Evolutionary conservation across 192 early-diverging fungal genomes (phyloP).

Genomic region (Rhizophagus sp.): DNA sequence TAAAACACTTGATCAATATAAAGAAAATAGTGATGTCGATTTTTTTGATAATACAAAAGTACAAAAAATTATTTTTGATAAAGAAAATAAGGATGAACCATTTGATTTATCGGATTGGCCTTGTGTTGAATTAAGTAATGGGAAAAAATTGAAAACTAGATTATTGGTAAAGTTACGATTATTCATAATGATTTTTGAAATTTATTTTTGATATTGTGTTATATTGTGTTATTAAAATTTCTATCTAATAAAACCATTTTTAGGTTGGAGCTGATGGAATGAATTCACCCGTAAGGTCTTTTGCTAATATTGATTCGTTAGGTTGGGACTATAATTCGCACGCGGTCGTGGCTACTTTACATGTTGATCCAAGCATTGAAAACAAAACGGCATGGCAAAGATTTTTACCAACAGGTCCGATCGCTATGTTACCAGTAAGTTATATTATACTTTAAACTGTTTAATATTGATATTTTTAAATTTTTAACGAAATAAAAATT

Average conservation of each 20-base stretch:
- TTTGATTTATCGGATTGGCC: conserved; percentile 70
- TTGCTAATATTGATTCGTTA: conserved; percentile 77
- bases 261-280: conserved; percentile 88
- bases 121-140: conserved; percentile 64
- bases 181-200: background rate
- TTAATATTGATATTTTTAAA: too few species aligned
- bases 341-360: conserved; percentile 86
- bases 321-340: conserved; percentile 88
- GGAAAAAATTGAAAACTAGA: conserved; percentile 62
- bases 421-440: conserved; percentile 89
- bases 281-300: conserved; percentile 81
- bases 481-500: too few species aligned
- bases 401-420: conserved; percentile 91
- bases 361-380: conserved; percentile 47
- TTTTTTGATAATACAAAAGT: conserved; percentile 75
- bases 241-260: background rate
- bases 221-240: background rate
- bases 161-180: conserved; percentile 61
- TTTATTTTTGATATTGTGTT: background rate
- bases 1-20: conserved; percentile 41
- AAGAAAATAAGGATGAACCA: conserved; percentile 6
- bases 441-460: background rate
- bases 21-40: conserved; percentile 49
- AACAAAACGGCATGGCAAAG: conserved; percentile 89
- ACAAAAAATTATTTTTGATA: conserved; percentile 45